phyloP scores from a whole-genome alignment of 1,284 basidiomycete genomes.

The Testicularia cyperi region DNA sequence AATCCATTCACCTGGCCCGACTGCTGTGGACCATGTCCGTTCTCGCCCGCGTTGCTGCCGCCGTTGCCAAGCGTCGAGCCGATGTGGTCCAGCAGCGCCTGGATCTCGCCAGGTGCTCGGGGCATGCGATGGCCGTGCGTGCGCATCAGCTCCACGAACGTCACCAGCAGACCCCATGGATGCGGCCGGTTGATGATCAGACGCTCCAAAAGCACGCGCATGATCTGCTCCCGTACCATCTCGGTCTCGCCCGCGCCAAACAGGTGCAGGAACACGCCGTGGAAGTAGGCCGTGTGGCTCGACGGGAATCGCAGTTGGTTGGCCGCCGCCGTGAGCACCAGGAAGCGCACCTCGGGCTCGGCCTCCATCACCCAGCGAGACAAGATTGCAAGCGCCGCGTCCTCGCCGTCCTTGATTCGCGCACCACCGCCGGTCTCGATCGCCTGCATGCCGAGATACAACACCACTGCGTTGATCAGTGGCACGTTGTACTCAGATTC shows the following conservation, averaged over 20 bases:
- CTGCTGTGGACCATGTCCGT: constrained; percentile 8
- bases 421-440: constrained; percentile 67
- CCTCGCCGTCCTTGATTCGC: constrained; percentile 68
- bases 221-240: constrained; percentile 83
- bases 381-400: constrained; percentile 78
- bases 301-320: constrained; percentile 76
- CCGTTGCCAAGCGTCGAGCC: constrained; percentile 21
- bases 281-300: constrained; percentile 70
- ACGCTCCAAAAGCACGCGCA: constrained; percentile 86
- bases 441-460: constrained; percentile 88
- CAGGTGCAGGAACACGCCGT: constrained; percentile 79
- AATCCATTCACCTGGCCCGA: constrained; percentile 2
- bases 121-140: constrained; percentile 40
- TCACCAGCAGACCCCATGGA: constrained; percentile 92
- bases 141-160: constrained; percentile 82
- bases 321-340: constrained; percentile 83
- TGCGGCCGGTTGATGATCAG: constrained; percentile 92
- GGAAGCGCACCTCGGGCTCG: constrained; percentile 94
- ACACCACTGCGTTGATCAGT: constrained; percentile 86
- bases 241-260: constrained; percentile 69
- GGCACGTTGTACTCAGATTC: constrained; percentile 79
- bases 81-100: constrained; percentile 55
- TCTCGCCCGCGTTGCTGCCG: background rate
- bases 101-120: constrained; percentile 54
- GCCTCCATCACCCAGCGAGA: constrained; percentile 73